phyloP scores from a whole-genome alignment of 2,329 filamentous ascomycete genomes.

The Catunica adiposa region DNA sequence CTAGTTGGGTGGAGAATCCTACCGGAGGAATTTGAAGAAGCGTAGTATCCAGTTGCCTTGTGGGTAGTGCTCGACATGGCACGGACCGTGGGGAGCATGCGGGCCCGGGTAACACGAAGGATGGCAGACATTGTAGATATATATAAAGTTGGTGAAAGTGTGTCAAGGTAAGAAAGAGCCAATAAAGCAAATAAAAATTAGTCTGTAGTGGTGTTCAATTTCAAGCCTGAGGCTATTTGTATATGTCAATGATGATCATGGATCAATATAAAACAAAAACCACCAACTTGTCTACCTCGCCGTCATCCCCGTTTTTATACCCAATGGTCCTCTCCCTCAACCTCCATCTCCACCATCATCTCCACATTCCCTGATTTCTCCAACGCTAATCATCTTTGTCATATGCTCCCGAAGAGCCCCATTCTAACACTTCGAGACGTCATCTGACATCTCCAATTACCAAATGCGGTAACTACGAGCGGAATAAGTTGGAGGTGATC shows the following conservation, averaged over 20 bases:
- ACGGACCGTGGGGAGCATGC: too few relatives aligned
- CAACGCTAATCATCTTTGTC: background rate
- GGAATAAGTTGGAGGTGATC: too few relatives aligned
- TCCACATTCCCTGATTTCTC: background rate
- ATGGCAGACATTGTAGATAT: too few relatives aligned
- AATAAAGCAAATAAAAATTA: too few relatives aligned
- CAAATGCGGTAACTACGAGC: background rate
- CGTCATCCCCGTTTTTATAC: background rate
- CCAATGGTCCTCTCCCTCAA: background rate
- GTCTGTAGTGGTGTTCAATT: too few relatives aligned
- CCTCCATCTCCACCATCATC: background rate
- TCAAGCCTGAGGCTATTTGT: too few relatives aligned
- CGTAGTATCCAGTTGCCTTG: background rate
- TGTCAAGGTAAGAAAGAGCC: too few relatives aligned
- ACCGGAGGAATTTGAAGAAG: background rate
- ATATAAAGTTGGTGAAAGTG: too few relatives aligned
- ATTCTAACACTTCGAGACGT: background rate
- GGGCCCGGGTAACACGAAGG: too few relatives aligned
- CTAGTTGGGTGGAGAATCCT: background rate
- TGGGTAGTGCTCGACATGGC: too few relatives aligned
- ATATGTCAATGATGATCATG: background rate
- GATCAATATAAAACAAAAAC: background rate
- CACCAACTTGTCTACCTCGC: background rate
- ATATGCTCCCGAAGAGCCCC: background rate
- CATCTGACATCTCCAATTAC: background rate